A percentile compares a stretch with the other conserved stretches of the same genome.
Conservation (phyloP, 2,329 filamentous ascomycete species). For the Aspergillus fructus region DNA sequence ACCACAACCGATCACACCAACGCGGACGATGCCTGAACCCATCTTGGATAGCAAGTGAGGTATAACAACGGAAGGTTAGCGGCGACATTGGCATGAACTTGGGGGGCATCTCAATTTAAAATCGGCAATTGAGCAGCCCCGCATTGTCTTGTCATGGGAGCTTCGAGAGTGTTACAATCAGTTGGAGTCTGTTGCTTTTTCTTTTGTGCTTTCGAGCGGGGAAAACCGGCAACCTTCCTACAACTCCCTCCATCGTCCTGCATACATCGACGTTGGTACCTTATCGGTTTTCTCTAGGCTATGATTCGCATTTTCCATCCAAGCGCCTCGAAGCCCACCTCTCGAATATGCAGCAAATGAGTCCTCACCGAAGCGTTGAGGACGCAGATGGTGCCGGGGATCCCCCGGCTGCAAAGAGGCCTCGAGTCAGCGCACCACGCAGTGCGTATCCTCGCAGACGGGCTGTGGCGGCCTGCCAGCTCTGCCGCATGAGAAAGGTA, state of each 20-base stretch:
- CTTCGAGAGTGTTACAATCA: background rate
- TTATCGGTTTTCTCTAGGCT: too few species aligned
- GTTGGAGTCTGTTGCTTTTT: too few species aligned
- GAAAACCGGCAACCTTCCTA: background rate
- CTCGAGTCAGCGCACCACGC: background rate
- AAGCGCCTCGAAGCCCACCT: too few species aligned
- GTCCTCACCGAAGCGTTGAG: background rate
- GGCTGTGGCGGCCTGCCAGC: background rate
- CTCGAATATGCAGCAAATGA: background rate
- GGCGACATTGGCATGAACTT: background rate
- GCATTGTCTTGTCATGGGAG: too few species aligned
- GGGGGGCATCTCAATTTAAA: background rate
- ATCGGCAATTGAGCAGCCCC: too few species aligned
- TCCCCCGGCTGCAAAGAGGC: background rate
- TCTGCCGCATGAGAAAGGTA: constrained; percentile 2
- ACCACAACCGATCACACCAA: constrained; percentile 38
- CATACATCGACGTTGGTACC: background rate
- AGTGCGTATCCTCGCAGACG: constrained; percentile 1
- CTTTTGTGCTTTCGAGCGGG: background rate
- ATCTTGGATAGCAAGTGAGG: background rate
- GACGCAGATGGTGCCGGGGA: background rate
- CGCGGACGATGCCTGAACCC: background rate
- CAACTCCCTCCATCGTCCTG: background rate
- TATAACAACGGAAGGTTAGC: background rate
- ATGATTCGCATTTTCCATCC: too few species aligned